These are phyloP conservation scores for Globisporangium ultimum DNA, from an alignment of 352 stramenopile species.

Conservation along the genomic window DNA sequence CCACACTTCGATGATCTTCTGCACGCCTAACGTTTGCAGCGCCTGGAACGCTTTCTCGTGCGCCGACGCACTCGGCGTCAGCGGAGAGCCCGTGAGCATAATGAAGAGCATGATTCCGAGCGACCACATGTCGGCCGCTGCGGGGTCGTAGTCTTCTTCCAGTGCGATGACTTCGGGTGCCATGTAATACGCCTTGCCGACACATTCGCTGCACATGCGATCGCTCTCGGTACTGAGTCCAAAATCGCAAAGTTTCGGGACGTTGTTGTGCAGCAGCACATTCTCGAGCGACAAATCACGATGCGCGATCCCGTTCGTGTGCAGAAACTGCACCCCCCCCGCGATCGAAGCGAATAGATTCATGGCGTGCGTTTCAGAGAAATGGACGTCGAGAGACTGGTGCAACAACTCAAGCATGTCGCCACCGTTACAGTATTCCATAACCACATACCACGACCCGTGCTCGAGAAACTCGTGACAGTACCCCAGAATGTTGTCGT, in stretches of 20 bases:
- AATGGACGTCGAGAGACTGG: slow-evolving; percentile 11
- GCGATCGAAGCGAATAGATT: slow-evolving; percentile 28
- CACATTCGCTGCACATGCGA: slow-evolving; percentile 16
- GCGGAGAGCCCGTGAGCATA: slow-evolving; percentile 52
- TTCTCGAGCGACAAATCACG: slow-evolving; percentile 60
- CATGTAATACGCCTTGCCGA: slow-evolving; percentile 58
- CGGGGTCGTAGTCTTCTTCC: slow-evolving; percentile 32
- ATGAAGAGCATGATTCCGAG: slow-evolving; percentile 66
- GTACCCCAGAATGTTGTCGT: slow-evolving; percentile 43
- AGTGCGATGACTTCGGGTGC: slow-evolving; percentile 46
- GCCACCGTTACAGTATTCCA: slow-evolving; percentile 45
- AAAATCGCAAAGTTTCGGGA: slow-evolving; percentile 58
- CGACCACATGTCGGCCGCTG: slow-evolving; percentile 59
- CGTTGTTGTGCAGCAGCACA: slow-evolving; percentile 28
- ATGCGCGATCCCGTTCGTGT: slow-evolving; percentile 42
- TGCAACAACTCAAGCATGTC: slow-evolving; percentile 43
- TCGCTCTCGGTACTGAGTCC: slow-evolving; percentile 31
- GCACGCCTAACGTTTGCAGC: slow-evolving; percentile 29
- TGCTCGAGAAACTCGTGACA: slow-evolving; percentile 38
- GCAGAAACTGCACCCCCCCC: slow-evolving; percentile 28
- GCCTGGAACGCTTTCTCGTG: slow-evolving; percentile 26
- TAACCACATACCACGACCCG: slow-evolving; percentile 45
- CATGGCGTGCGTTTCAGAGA: slow-evolving; percentile 20
- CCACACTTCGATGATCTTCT: slow-evolving; percentile 30
- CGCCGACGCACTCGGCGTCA: slow-evolving; percentile 24